Base-by-base conservation (phyloP, 208 protist genomes). In the Crithidia fasciculata region DNA sequence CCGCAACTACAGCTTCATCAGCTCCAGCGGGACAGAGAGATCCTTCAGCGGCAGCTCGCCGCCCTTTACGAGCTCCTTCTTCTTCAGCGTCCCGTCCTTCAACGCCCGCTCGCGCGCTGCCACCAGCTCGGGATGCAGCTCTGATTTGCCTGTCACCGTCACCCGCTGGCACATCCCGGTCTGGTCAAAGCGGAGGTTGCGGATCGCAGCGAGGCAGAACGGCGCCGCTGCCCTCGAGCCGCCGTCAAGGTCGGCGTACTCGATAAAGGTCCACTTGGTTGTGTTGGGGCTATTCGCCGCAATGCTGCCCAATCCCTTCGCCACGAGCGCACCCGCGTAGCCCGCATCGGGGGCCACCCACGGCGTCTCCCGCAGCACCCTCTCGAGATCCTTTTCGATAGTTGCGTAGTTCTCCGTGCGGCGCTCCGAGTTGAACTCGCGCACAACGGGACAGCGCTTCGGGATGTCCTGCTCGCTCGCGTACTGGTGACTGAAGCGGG, bases 181-280 rank as follows among this genome's bases (percentile, higher is more conserved):
- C 47, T 78, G 57, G 3, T 81, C 84, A 55, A 91, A 94, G 41
- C 84, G 81, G 3, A 79, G 63, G 66, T 94, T 94, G 59, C 80
- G 84, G n/a, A 94, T 69, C 16, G 89, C 89, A 10, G 80, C 74
- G 8, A 94, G 70, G 70, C 89, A 94, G 37, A 72, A 69, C 15
- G 72, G 65, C 0, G 28, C 16, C 5, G 53, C 78, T 10, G 61
- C 61, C 56, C 81, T 81, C 28, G 59, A 52, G 4, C 76, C 77
- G 10, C 54, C 63, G 52, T 85, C 72, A 5, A 67, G 68, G 16
- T 89, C 76, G n/a, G 69, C 69, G 74, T 94, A 94, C 75, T 94
- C 89, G 39, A 94, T 83, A 49, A 94, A 89, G 13, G 87, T 92
- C 89, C 89, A 94, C 74, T 94, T 94, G 13, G 82, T 84, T 0